These are phyloP conservation scores for Penicillium paneum DNA, from an alignment of 2,329 filamentous ascomycete species.

Conservation along the genomic window DNA sequence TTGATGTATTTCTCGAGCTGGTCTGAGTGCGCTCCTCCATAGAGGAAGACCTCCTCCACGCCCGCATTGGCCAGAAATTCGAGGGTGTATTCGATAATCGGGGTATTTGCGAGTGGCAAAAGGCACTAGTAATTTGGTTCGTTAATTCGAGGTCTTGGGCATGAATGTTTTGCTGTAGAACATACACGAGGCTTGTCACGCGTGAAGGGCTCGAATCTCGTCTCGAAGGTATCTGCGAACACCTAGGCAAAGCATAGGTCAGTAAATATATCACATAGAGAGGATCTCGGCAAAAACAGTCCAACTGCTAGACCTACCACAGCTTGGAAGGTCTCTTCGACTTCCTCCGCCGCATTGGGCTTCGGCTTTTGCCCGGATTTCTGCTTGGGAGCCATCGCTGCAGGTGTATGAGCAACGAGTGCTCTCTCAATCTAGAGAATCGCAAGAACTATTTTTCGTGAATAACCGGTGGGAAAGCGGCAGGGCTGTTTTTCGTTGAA, in stretches of 20 bases:
- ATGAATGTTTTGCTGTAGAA: conserved; percentile 11
- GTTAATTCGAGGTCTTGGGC: not conserved
- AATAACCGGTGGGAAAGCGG: not conserved
- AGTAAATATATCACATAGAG: conserved; percentile 2
- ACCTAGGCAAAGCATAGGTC: conserved; percentile 53
- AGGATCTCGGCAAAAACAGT: not conserved
- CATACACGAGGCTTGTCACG: conserved; percentile 80
- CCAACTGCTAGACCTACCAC: conserved; percentile 49
- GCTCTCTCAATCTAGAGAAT: not conserved
- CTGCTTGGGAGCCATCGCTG: conserved; percentile 36
- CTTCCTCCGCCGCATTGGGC: conserved; percentile 52
- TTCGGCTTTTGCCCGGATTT: conserved; percentile 35
- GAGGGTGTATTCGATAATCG: conserved; percentile 94
- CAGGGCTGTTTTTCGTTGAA: not conserved
- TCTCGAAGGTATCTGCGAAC: conserved; percentile 91
- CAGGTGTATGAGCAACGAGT: not conserved
- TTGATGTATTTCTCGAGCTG: conserved; percentile 84
- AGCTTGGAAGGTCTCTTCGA: conserved; percentile 62
- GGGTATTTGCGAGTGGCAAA: conserved; percentile 85
- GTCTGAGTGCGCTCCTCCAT: conserved; percentile 82
- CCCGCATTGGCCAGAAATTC: conserved; percentile 94
- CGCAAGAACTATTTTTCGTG: not conserved
- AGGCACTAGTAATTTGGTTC: conserved; percentile 65
- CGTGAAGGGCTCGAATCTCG: conserved; percentile 84
- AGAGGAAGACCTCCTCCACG: conserved; percentile 90